Evolutionary conservation across 345 rosid species (phyloP).

Genomic region (Geranium rotundifolium): DNA sequence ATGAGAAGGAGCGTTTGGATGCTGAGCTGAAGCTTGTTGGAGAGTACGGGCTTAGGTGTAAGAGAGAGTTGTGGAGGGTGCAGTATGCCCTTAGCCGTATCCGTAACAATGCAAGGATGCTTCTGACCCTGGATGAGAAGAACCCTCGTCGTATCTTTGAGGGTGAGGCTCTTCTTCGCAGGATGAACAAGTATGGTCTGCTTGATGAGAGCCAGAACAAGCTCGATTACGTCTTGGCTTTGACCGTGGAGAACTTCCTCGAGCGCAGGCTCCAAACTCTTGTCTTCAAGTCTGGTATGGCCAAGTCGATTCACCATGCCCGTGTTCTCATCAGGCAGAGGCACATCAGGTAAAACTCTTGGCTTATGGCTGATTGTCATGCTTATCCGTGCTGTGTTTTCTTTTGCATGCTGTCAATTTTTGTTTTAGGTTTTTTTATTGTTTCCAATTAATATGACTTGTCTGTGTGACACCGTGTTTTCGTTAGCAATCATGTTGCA

Average conservation of each 20-base stretch:
- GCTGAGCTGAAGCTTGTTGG: slow-evolving; percentile 55
- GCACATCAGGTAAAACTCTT: slow-evolving; percentile 38
- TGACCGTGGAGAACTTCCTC: slow-evolving; percentile 59
- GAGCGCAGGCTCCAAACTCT: slow-evolving; percentile 60
- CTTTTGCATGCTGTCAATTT: no score
- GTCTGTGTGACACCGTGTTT: no score
- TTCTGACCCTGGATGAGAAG: slow-evolving; percentile 12
- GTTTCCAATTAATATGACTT: no score
- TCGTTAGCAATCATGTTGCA: no score
- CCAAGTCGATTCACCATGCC: slow-evolving; percentile 59
- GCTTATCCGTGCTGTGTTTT: no score
- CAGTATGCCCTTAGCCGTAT: slow-evolving; percentile 48
- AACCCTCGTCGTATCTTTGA: slow-evolving; percentile 39
- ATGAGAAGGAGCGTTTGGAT: slow-evolving; percentile 58
- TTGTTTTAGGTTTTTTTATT: no score
- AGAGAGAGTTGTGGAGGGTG: slow-evolving; percentile 66
- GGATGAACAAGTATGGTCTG: slow-evolving; percentile 53
- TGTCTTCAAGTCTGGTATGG: slow-evolving; percentile 63
- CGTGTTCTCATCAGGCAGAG: slow-evolving; percentile 60
- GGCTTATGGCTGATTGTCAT: no score
- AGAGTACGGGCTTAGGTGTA: slow-evolving; percentile 52
- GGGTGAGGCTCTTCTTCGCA: slow-evolving; percentile 50
- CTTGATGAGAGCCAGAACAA: slow-evolving; percentile 68
- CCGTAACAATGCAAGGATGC: slow-evolving; percentile 54
- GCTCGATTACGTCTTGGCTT: slow-evolving; percentile 61